Percentiles rank a stretch among this genome's conserved stretches.
Evolutionary conservation across 371 early-diverging fungal genomes (phyloP).

Genomic region (Mortierella sp.): DNA sequence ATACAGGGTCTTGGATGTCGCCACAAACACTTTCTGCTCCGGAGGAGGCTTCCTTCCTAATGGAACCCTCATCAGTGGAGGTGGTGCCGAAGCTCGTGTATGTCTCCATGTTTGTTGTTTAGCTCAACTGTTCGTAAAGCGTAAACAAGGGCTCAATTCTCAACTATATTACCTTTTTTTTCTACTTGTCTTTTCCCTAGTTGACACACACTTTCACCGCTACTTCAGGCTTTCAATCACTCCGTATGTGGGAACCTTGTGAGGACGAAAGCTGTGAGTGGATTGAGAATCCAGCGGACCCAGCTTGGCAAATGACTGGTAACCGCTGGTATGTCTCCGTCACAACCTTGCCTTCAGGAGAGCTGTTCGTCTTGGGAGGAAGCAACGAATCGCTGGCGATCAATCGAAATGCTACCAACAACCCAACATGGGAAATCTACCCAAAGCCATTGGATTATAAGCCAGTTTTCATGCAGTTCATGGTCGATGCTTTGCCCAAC

Average conservation of each 20-base stretch:
- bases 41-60: constrained; percentile 70
- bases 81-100: constrained; percentile 64
- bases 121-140: too few species aligned
- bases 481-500: constrained; percentile 51
- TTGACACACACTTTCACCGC: constrained; percentile 21
- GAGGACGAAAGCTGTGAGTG: constrained; percentile 61
- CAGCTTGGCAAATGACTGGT: constrained; percentile 45
- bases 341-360: constrained; percentile 69
- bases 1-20: constrained; percentile 61
- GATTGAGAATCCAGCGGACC: constrained; percentile 50
- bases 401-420: constrained; percentile 64
- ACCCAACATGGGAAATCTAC: constrained; percentile 58
- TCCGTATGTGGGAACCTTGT: constrained; percentile 68
- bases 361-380: constrained; percentile 68
- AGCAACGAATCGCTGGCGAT: constrained; percentile 63
- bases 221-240: constrained; percentile 54
- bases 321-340: constrained; percentile 75
- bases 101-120: background rate
- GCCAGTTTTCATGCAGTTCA: constrained; percentile 39
- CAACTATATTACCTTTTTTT: background rate
- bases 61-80: constrained; percentile 70
- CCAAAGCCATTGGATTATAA: constrained; percentile 41
- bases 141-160: too few species aligned
- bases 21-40: constrained; percentile 75
- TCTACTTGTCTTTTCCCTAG: constrained; percentile 1